Base-by-base conservation (phyloP, 2,329 filamentous ascomycete genomes). In the Hymenoscyphus repandus region DNA sequence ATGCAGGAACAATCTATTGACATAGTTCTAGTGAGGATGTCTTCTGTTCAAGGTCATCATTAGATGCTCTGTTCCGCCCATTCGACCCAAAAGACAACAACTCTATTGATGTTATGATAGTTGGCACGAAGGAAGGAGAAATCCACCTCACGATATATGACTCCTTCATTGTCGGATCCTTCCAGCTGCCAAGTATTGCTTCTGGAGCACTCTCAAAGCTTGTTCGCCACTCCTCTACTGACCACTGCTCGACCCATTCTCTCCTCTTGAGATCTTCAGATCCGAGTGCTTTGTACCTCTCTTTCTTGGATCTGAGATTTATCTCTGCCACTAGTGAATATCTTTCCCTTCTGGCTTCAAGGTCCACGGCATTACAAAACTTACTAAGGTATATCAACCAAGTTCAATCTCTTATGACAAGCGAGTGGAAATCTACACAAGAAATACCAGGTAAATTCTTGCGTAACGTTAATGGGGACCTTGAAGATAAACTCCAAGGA, bases 351-450 rank as follows among this genome's bases (percentile, higher is more conserved):
- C 75, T 97, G 11, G 86, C 91, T 0, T 90, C 86, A 13, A 95
- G 95, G 62, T 86, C 90, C 4, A 95, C 91, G 0, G 88, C 89
- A 39, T 70, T 97, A 13, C 89, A 96, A 61, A 95, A 93, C 57
- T 69, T 97, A 11, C 72, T 96, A 6, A 78, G 90, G 44, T 97
- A 99, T 64, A 78, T 96, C 40, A 83, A 82, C 50, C 89, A 96
- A 65, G 83, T 87, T 0, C 82, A 93, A 55, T 75, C 80, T 32
- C 88, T 92, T 57, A 88, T 96, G 72, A 74, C 83, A 20, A 77
- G 83, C 2, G 91, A 96, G 66, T 96, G 88, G 81, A 87, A 88
- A 61, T 86, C 88, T 33, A 85, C 88, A 1, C 81, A 88, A 55
- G 88, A 95, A 50, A 74, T 96, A 6, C 89, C 90, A 0, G 75